Conservation (phyloP, 1,139 yeast species). For the Geotrichum phurueaensis region DNA sequence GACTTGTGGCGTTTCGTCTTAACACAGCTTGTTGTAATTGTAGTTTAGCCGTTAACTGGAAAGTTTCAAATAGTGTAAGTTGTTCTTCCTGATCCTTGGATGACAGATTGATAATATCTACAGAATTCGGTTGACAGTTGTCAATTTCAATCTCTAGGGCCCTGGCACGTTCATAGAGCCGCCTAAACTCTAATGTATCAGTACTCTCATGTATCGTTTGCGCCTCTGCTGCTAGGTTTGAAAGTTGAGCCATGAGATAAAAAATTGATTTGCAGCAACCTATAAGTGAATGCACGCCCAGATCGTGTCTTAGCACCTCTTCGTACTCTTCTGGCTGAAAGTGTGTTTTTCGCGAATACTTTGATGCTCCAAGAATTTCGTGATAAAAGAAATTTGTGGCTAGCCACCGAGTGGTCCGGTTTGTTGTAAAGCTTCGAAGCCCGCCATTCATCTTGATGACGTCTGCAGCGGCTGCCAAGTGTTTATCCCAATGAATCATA, state of each 20-base stretch:
- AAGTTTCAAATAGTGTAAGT: slow-evolving; percentile 63
- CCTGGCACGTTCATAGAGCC: slow-evolving; percentile 35
- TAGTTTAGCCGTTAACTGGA: slow-evolving; percentile 63
- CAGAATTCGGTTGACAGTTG: slow-evolving; percentile 48
- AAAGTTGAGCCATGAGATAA: slow-evolving; percentile 61
- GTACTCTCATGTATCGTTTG: slow-evolving; percentile 17
- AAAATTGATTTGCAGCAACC: slow-evolving; percentile 68
- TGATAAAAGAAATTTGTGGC: slow-evolving; percentile 80
- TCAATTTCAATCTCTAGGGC: slow-evolving; percentile 48
- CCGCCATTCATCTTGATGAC: slow-evolving; percentile 56
- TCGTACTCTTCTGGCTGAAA: slow-evolving; percentile 43
- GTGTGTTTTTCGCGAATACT: slow-evolving; percentile 32
- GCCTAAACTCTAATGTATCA: neutral
- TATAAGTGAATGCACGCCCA: slow-evolving; percentile 58
- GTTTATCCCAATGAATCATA: slow-evolving; percentile 61
- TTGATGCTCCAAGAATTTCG: slow-evolving; percentile 62
- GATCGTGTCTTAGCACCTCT: slow-evolving; percentile 36
- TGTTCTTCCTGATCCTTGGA: slow-evolving; percentile 59
- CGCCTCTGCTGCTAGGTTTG: slow-evolving; percentile 51
- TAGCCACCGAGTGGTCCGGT: slow-evolving; percentile 63
- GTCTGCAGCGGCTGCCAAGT: slow-evolving; percentile 56
- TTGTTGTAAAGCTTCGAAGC: slow-evolving; percentile 43
- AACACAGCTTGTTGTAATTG: slow-evolving; percentile 61
- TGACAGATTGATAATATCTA: slow-evolving; percentile 42
- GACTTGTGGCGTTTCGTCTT: slow-evolving; percentile 54